Evolutionary conservation across 2,329 filamentous ascomycete genomes (phyloP), one percentile per base, ranked within the genome.

Genomic region (Penicillium hordei): DNA sequence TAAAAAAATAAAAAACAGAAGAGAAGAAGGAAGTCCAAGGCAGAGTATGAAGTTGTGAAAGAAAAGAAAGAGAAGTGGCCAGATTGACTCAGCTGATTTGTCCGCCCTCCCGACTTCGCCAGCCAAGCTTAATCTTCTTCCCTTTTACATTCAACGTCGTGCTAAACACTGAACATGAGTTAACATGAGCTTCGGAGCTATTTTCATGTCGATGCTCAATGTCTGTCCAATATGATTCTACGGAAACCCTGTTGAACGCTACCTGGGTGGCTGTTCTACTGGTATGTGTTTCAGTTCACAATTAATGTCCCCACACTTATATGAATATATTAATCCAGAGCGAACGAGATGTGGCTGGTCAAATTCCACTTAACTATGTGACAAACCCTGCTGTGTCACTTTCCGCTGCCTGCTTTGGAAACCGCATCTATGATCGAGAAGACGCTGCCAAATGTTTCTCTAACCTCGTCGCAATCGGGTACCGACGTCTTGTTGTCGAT

Each of bases 331-430:
- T 48, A 21, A 36, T 49, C 38, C 64, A 86, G 86, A 84, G 84
- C 44, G 83, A 87, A 70, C 76, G 86, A 70, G 86, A 89, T 76
- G 75, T 87, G 40, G 79, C 81, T 23, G 73, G 83, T 12, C 76
- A 79, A 55, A 76, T 88, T 7, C 86, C 86, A 3, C 81, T 89
- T 65, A 87, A 89, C 65, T 87, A 79, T 68, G 80, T 86, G 39
- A 85, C 83, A 4, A 72, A 76, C 17, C 82, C 86, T 10, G 83
- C 81, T 1, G 78, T 87, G 2, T 82, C 82, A 10, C 65, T 89
- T 38, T 79, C 77, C 2, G 77, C 82, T 29, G 85, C 83, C 10
- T 89, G 86, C 68, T 88, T 88, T 65, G 72, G 76, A 9, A 65
- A 79, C 55, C 74, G 77, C 7, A 72, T 77, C n/a, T 88, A 83